A percentile compares a stretch with the other conserved stretches of the same genome.
Evolutionary conservation across 768 basidiomycete genomes (phyloP).

Genomic region (Termitomyces sp.): DNA sequence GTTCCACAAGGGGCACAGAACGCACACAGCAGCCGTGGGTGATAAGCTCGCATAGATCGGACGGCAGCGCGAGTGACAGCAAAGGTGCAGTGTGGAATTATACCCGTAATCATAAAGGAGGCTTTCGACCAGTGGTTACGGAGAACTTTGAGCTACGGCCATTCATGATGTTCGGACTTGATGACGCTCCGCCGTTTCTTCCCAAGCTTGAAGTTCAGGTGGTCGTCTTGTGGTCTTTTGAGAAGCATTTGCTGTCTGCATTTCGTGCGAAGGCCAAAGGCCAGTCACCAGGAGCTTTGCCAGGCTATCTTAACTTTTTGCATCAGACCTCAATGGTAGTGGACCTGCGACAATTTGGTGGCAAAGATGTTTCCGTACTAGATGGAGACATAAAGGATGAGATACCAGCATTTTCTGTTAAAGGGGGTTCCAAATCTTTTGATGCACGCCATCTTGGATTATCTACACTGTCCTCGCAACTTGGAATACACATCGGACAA

Average conservation of each 20-base stretch:
- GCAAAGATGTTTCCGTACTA: neutral
- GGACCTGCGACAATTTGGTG: neutral
- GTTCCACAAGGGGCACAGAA: neutral
- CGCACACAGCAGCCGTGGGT: conserved; percentile 2
- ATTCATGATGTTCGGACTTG: neutral
- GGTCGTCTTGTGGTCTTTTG: conserved; percentile 1
- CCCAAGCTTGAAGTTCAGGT: conserved; percentile 1
- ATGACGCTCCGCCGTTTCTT: neutral
- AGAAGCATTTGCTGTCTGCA: neutral
- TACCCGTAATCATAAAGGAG: neutral
- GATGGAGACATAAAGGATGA: neutral
- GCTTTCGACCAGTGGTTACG: neutral
- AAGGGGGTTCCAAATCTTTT: neutral
- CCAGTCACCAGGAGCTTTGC: too few species aligned
- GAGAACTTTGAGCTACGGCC: neutral
- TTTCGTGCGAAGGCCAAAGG: too few species aligned
- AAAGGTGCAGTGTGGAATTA: conserved; percentile 1
- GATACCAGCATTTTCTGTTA: neutral
- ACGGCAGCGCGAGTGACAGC: neutral
- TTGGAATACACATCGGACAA: neutral
- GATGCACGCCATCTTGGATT: neutral
- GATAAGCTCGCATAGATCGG: neutral
- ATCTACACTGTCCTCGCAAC: neutral
- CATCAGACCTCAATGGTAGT: neutral
- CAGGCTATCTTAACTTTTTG: neutral